Evolutionary conservation across 352 stramenopile genomes (phyloP), one percentile per base, ranked within the genome.

Genomic region (Globisporangium radiosum): DNA sequence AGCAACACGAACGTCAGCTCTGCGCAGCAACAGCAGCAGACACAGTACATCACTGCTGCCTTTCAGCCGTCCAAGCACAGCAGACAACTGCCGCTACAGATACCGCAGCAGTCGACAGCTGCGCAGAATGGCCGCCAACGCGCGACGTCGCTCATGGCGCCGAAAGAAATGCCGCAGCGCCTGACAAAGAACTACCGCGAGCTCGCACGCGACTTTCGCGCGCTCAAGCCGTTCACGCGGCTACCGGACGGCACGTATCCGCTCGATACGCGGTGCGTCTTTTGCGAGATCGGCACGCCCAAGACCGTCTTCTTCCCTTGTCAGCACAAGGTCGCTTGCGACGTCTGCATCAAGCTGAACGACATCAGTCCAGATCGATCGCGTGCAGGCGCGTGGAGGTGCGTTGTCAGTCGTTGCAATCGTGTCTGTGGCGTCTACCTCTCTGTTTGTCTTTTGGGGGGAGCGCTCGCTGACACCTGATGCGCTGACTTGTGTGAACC

Each of bases 241-340:
- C 72, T 59, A 7, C 64, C 68, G 4, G 71, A 85, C 53, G 71
- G 76, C 36, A 66, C 65, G 44, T 90, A 81, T 39, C 63, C 65
- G 5, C 10, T 17, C 7, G 65, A 75, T 7, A 73, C 69, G 6
- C 56, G 61, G 9, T 90, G 79, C 37, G 69, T 81, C 13, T 72
- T 84, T 50, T 87, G 79, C 56, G 63, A 71, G 44, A 57, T 59
- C 14, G 36, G 64, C 1, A 54, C 36, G 19, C 75, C 71, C 1
- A 72, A 50, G 0, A 68, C 68, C 36, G 75, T 88, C 7, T 76
- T 88, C 61, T 88, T 83, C 64, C 75, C 75, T 15, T 90, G 80
- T 38, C 72, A 88, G 62, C 80, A 90, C 68, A 73, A 78, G 62
- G 85, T 75, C 57, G 73, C 83, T 14, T 90, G 80, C 64, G 70